These are phyloP conservation scores for Edaphochlamys debaryana DNA, from an alignment of 139 green algal species.

Conservation along the genomic window DNA sequence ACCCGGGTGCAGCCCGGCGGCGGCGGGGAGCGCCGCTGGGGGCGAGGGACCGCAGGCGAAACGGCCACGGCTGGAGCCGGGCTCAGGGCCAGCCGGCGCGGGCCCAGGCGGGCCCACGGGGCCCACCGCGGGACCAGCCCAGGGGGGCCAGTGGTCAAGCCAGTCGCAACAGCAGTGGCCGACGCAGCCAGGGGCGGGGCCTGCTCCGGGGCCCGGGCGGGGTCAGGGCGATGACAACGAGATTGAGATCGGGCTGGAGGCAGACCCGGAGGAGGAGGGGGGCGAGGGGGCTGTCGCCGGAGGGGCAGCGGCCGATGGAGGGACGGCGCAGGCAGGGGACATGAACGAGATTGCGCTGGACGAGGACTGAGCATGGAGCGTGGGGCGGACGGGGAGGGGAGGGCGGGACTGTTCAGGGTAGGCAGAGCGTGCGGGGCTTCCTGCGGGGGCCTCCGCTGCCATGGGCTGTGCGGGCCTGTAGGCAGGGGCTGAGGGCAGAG, in stretches of 20 bases:
- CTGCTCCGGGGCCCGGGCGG: background rate
- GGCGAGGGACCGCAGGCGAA: no score
- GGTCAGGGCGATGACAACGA: conserved; percentile 13
- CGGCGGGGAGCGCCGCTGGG: no score
- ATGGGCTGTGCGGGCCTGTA: no score
- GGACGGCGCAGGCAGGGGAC: background rate
- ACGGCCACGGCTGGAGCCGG: no score
- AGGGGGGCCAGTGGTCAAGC: background rate
- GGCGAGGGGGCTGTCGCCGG: background rate
- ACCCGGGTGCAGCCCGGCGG: background rate
- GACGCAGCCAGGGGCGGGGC: no score
- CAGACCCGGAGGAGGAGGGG: background rate
- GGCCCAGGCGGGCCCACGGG: no score
- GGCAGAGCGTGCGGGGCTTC: no score
- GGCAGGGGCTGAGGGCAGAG: no score
- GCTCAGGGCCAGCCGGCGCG: no score
- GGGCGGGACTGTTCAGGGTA: no score
- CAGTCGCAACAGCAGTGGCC: background rate
- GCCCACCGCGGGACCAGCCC: background rate
- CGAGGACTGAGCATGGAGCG: background rate
- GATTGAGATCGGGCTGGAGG: conserved; percentile 2
- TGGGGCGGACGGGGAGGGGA: no score
- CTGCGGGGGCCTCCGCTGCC: no score
- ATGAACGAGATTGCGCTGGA: conserved; percentile 16
- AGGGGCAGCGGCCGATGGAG: background rate